These are phyloP conservation scores for Nemania bipapillata DNA, from an alignment of 2,329 filamentous ascomycete species.

Conservation along the genomic window DNA sequence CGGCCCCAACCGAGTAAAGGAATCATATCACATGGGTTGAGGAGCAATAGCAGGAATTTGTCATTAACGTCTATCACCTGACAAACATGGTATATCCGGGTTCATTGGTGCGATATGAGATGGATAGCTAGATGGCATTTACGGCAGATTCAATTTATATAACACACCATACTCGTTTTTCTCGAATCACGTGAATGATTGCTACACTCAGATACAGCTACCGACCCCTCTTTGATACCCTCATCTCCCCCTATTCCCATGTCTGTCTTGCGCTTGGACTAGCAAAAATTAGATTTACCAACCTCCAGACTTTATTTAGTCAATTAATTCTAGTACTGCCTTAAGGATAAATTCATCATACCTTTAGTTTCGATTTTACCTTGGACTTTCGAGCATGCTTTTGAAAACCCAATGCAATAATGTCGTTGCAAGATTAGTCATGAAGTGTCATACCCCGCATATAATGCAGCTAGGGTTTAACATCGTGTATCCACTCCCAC, in stretches of 20 bases:
- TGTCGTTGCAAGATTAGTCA: slow-evolving; percentile 4
- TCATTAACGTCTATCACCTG: background rate
- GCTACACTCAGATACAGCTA: no score
- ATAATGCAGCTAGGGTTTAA: background rate
- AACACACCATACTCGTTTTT: no score
- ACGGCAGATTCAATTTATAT: no score
- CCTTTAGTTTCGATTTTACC: background rate
- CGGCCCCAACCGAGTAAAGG: background rate
- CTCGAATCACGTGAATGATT: background rate
- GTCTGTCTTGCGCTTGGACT: background rate
- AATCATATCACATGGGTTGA: background rate
- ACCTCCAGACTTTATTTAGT: background rate
- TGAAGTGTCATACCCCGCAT: background rate
- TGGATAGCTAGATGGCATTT: no score
- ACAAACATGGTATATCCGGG: background rate
- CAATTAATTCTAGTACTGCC: background rate
- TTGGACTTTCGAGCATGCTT: no score
- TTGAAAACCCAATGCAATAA: background rate
- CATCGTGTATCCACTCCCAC: background rate
- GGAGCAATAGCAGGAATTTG: background rate
- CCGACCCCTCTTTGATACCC: no score
- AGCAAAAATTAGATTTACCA: background rate
- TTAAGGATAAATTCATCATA: background rate
- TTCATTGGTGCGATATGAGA: no score
- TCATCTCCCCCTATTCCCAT: no score